phyloP scores from a whole-genome alignment of 2,329 filamentous ascomycete species.

The Penicillium oxalicum region DNA sequence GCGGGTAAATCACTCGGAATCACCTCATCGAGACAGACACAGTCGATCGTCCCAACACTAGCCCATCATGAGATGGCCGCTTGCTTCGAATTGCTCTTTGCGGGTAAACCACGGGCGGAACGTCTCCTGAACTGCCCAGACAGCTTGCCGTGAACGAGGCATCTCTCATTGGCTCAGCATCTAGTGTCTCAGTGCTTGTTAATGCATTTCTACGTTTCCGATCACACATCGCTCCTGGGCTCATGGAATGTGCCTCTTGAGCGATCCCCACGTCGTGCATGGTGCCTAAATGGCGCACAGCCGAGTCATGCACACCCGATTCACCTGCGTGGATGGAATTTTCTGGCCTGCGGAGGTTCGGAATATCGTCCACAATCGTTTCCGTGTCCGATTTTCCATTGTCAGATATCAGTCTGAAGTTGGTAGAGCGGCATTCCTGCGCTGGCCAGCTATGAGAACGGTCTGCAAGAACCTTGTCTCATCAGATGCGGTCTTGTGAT shows the following conservation, averaged over 20 bases:
- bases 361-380: no score
- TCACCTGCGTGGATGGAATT: no score
- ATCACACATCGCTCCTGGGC: conserved; percentile 8
- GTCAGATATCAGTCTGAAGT: no score
- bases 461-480: no score
- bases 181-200: conserved; percentile 3
- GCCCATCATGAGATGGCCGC: conserved; percentile 8
- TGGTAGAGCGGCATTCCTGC: no score
- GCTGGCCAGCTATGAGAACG: no score
- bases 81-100: no score
- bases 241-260: conserved; percentile 1
- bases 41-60: conserved; percentile 17
- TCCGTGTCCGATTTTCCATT: no score
- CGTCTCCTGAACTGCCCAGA: conserved; percentile 7
- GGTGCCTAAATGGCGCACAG: no score
- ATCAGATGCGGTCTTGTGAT: no score
- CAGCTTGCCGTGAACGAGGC: neutral
- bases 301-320: no score
- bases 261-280: conserved; percentile 12
- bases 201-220: conserved; percentile 5
- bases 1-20: conserved; percentile 17
- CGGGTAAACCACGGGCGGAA: neutral
- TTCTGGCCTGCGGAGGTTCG: no score
- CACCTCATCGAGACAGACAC: conserved; percentile 10
- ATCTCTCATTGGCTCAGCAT: conserved; percentile 9